A percentile compares a stretch with the other conserved stretches of the same genome.
These are phyloP conservation scores for Acrodontium crateriforme DNA, from an alignment of 2,329 filamentous ascomycete species.

Conservation along the genomic window DNA sequence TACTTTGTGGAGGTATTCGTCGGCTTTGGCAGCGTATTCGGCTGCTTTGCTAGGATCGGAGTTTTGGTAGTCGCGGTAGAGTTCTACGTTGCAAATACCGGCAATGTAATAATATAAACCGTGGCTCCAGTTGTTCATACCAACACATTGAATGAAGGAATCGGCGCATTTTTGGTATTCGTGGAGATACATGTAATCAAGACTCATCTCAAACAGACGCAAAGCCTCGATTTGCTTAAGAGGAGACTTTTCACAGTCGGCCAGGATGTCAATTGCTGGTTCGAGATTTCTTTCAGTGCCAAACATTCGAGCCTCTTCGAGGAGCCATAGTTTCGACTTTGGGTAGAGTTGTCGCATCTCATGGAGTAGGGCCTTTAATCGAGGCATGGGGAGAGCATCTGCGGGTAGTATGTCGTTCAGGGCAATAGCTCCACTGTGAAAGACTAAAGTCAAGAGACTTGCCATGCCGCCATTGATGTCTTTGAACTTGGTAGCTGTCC, in stretches of 20 bases:
- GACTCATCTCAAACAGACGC: slow-evolving; percentile 68
- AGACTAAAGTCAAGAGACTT: slow-evolving; percentile 65
- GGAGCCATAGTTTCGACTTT: slow-evolving; percentile 67
- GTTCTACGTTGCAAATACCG: slow-evolving; percentile 62
- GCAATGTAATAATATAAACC: slow-evolving; percentile 82
- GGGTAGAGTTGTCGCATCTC: slow-evolving; percentile 70
- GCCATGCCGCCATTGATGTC: slow-evolving; percentile 91
- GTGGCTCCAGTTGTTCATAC: slow-evolving; percentile 83
- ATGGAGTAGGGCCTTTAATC: slow-evolving; percentile 52
- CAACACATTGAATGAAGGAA: slow-evolving; percentile 55
- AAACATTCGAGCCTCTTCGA: slow-evolving; percentile 73
- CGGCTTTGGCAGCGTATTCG: slow-evolving; percentile 38
- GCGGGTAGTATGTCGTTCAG: slow-evolving; percentile 75
- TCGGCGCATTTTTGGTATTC: slow-evolving; percentile 61
- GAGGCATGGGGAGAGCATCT: slow-evolving; percentile 52
- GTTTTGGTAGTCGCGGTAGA: slow-evolving; percentile 53
- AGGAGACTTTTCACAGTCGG: slow-evolving; percentile 26
- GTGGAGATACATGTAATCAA: slow-evolving; percentile 68
- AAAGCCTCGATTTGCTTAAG: slow-evolving; percentile 83
- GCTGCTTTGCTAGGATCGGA: slow-evolving; percentile 34
- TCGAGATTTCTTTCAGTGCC: slow-evolving; percentile 53
- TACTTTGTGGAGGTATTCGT: slow-evolving; percentile 56
- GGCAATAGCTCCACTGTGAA: slow-evolving; percentile 76
- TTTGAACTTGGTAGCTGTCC: slow-evolving; percentile 68
- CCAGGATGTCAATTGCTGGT: slow-evolving; percentile 49